Evolutionary conservation across 352 stramenopile species (phyloP), one percentile per base, ranked within the genome.

Genomic region (Pythium inflatum): DNA sequence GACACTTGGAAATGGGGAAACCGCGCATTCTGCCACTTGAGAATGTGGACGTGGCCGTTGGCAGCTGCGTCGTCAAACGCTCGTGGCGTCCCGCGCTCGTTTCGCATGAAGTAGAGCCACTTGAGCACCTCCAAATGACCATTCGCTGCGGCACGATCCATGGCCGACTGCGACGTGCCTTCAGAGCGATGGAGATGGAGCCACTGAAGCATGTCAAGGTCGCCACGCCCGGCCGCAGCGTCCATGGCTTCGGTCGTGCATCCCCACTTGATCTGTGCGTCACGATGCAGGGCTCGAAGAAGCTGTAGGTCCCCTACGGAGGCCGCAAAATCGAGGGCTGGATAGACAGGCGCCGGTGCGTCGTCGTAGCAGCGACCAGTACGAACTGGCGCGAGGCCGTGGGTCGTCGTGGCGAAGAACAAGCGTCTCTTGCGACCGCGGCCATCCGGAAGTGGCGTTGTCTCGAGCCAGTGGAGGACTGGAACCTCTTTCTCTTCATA

Each of bases 151-250:
- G 64, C 56, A 16, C 12, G 20, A 20, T 61, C 56, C 64, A 66
- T 66, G 1, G 55, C 55, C 0, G 6, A 6, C 1, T 5, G 7
- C 13, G 34, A 55, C 24, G 55, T 66, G 14, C 64, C 64, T 38
- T 71, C 64, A 3, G 38, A 46, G 9, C 64, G 64, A 25, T 71
- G 41, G 20, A 30, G 25, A 14, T 71, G 45, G 1, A 71, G 56
- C 45, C 48, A 71, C 50, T 58, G 64, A 22, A 61, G 33, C 31
- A 71, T 66, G 5, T 57, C 64, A 45, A 71, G 14, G 36, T 59
- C 31, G 11, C 64, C 64, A 16, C 20, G 46, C 11, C 24, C 22
- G 24, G 64, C 64, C 7, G 64, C 64, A 22, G 36, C 31, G 64
- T 71, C 56, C 55, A 71, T 71, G 9, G 63, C 54, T 5, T 24